A percentile compares a stretch with the other conserved stretches of the same genome.
Conservation (phyloP, 371 early-diverging fungal species). For the Spiromyces aspiralis region DNA sequence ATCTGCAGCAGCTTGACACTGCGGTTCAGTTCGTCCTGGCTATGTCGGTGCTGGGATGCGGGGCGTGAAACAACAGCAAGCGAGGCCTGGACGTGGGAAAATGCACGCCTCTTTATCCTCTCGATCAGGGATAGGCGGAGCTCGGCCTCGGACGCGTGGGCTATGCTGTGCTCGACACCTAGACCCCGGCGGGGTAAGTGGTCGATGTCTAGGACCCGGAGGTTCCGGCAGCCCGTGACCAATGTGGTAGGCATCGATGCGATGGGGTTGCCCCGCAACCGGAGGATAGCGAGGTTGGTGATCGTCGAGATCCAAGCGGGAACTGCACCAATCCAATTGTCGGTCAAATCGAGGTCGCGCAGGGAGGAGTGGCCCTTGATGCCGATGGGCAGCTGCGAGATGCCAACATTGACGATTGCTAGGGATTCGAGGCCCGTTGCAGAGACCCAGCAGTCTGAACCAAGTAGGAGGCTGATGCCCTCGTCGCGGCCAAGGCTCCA, state of each 20-base stretch:
- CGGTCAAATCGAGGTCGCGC: background rate
- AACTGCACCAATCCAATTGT: background rate
- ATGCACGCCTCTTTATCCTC: background rate
- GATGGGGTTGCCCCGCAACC: background rate
- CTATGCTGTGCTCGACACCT: background rate
- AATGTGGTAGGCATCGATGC: background rate
- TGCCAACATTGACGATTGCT: background rate
- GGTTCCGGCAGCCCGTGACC: background rate
- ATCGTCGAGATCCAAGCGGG: background rate
- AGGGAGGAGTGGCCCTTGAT: background rate
- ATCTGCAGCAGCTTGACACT: background rate
- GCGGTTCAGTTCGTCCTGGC: background rate
- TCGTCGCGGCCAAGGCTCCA: background rate
- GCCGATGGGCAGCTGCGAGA: background rate
- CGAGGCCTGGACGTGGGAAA: background rate
- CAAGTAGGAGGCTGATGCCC: background rate
- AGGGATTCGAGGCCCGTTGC: background rate
- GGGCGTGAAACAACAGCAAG: background rate
- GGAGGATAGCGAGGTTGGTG: background rate
- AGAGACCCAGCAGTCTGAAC: background rate
- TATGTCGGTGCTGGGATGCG: background rate
- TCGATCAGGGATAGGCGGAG: background rate
- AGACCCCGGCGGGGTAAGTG: background rate
- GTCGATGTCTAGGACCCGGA: background rate
- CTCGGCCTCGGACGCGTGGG: background rate